These are phyloP conservation scores for Phascolomyces articulosus DNA, from an alignment of 371 early-diverging fungal genomes.

Conservation along the genomic window DNA sequence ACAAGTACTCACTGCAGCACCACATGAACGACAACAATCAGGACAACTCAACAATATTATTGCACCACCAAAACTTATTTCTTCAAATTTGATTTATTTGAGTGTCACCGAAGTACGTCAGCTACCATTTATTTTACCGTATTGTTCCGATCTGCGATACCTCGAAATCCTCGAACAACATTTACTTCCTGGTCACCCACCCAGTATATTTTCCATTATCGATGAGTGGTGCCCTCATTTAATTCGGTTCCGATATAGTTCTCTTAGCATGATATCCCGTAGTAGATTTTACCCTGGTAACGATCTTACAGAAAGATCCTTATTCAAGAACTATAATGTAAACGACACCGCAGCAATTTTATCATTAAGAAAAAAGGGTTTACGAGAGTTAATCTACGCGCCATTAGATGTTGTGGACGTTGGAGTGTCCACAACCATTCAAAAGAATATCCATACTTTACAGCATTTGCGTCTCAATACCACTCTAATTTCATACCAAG, in stretches of 20 bases:
- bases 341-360: neutral
- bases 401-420: neutral
- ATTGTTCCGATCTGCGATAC: neutral
- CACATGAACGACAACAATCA: too few species aligned
- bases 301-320: neutral
- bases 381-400: neutral
- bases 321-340: neutral
- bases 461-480: neutral
- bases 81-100: neutral
- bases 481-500: neutral
- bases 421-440: neutral
- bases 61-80: too few species aligned
- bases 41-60: too few species aligned
- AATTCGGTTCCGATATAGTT: neutral
- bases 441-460: neutral
- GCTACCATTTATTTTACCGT: neutral
- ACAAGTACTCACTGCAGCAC: too few species aligned
- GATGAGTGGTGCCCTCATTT: neutral
- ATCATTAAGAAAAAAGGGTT: neutral
- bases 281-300: neutral
- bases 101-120: neutral
- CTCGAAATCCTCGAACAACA: neutral
- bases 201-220: neutral
- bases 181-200: neutral
- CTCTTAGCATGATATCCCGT: neutral